Conservation (phyloP, 2,329 filamentous ascomycete genomes). For the Colletotrichum sp. region DNA sequence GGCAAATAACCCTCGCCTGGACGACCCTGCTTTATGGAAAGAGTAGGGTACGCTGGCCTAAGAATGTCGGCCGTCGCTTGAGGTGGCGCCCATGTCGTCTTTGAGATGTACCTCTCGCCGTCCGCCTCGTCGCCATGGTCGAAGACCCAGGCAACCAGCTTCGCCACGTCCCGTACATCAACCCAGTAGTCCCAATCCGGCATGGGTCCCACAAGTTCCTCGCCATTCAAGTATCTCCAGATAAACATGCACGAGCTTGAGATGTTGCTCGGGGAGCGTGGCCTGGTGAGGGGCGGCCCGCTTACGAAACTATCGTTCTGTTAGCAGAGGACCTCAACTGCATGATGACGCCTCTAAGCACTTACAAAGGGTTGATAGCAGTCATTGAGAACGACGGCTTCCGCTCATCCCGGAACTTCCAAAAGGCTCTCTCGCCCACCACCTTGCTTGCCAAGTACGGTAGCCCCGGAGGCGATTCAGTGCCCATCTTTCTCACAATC, state of each 20-base stretch:
- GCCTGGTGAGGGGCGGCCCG: neutral
- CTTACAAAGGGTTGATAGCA: constrained; percentile 42
- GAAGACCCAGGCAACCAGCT: constrained; percentile 40
- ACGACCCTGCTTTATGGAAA: constrained; percentile 37
- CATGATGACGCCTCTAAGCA: too few species aligned
- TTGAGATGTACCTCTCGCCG: constrained; percentile 45
- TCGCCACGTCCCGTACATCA: constrained; percentile 50
- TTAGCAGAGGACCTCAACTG: too few species aligned
- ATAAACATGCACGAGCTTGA: neutral
- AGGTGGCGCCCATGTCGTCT: constrained; percentile 30
- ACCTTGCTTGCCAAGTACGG: constrained; percentile 36
- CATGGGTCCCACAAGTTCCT: neutral
- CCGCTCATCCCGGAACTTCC: constrained; percentile 36
- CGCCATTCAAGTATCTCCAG: neutral
- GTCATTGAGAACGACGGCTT: constrained; percentile 39
- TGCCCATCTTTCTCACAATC: constrained; percentile 17
- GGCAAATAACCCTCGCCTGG: constrained; percentile 43
- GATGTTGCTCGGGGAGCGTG: neutral
- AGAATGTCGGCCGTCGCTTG: constrained; percentile 48
- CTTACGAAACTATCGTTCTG: constrained; percentile 21
- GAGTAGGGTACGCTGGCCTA: constrained; percentile 37
- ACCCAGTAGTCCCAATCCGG: constrained; percentile 30
- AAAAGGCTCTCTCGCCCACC: constrained; percentile 32
- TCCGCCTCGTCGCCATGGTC: constrained; percentile 39
- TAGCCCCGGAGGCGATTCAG: constrained; percentile 15